Percentiles rank a stretch among this genome's conserved stretches.
These are phyloP conservation scores for Phaeomoniella chlamydospora DNA, from an alignment of 2,329 filamentous ascomycete genomes.

Conservation along the genomic window DNA sequence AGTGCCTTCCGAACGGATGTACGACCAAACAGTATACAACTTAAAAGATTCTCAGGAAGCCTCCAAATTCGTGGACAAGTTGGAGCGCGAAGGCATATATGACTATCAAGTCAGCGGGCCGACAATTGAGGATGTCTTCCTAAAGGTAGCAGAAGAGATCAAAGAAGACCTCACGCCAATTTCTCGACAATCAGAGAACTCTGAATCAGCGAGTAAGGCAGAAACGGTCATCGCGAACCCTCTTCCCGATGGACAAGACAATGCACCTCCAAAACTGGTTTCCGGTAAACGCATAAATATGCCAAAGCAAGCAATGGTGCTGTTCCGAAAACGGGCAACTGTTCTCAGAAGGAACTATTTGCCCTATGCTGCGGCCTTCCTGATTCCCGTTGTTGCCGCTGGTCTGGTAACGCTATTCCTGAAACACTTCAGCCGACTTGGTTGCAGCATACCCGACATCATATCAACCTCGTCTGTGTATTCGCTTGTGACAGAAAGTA, in stretches of 20 bases:
- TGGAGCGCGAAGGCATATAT: constrained; percentile 52
- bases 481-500: constrained; percentile 15
- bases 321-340: constrained; percentile 64
- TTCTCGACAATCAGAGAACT: constrained; percentile 2
- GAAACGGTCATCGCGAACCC: constrained; percentile 6
- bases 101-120: constrained; percentile 81
- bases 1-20: constrained; percentile 37
- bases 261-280: constrained; percentile 31
- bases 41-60: constrained; percentile 56
- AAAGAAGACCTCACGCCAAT: constrained; percentile 15
- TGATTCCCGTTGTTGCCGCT: constrained; percentile 67
- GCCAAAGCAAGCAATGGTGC: constrained; percentile 52
- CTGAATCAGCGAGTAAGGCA: constrained; percentile 6
- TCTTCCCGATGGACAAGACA: constrained; percentile 3
- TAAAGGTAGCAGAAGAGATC: constrained; percentile 72
- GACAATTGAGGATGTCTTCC: constrained; percentile 84
- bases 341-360: constrained; percentile 68
- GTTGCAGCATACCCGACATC: constrained; percentile 37
- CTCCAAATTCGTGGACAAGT: constrained; percentile 51
- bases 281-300: constrained; percentile 59
- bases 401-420: constrained; percentile 69
- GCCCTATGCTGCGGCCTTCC: constrained; percentile 58
- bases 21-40: constrained; percentile 61
- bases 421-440: constrained; percentile 34
- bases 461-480: constrained; percentile 13